Percentiles rank a stretch among this genome's conserved stretches.
Evolutionary conservation across 768 basidiomycete genomes (phyloP).

Genomic region (Collybia sordida): DNA sequence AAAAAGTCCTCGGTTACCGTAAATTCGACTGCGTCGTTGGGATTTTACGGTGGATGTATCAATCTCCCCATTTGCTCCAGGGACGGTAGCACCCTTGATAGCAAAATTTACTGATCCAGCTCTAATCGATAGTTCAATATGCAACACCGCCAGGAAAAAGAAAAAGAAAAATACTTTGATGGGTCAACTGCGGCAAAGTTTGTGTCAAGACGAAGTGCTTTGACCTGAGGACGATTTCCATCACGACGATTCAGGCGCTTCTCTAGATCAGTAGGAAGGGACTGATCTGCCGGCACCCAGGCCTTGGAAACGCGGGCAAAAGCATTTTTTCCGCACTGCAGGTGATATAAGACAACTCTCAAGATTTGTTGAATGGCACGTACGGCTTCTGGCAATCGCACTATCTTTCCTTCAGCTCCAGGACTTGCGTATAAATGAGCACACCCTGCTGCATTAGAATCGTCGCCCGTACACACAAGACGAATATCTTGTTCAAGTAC

Average conservation of each 20-base stretch:
- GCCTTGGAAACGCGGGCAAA: slow-evolving; percentile 32
- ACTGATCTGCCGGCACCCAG: slow-evolving; percentile 36
- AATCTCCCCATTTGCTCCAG: slow-evolving; percentile 16
- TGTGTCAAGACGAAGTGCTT: slow-evolving; percentile 34
- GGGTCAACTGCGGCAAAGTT: slow-evolving; percentile 30
- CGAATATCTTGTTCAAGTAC: slow-evolving; percentile 44
- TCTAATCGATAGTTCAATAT: not conserved
- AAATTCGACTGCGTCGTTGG: not conserved
- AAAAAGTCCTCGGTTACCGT: slow-evolving; percentile 14
- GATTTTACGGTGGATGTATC: slow-evolving; percentile 12
- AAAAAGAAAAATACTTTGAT: slow-evolving; percentile 5
- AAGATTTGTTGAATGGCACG: slow-evolving; percentile 12
- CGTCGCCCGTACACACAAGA: slow-evolving; percentile 39
- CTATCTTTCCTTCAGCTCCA: slow-evolving; percentile 48
- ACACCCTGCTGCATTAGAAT: slow-evolving; percentile 29
- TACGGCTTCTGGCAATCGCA: slow-evolving; percentile 52
- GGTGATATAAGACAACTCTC: not conserved
- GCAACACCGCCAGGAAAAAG: not conserved
- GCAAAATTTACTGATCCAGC: slow-evolving; percentile 22
- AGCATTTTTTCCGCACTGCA: slow-evolving; percentile 38
- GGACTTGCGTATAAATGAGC: slow-evolving; percentile 35
- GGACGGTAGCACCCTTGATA: slow-evolving; percentile 20
- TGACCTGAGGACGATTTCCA: slow-evolving; percentile 24
- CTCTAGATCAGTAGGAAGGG: slow-evolving; percentile 24
- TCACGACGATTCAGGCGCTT: slow-evolving; percentile 22